Percentiles rank a stretch among this genome's conserved stretches.
phyloP scores from a whole-genome alignment of 371 early-diverging fungal species.

The Chytridiales sp. region DNA sequence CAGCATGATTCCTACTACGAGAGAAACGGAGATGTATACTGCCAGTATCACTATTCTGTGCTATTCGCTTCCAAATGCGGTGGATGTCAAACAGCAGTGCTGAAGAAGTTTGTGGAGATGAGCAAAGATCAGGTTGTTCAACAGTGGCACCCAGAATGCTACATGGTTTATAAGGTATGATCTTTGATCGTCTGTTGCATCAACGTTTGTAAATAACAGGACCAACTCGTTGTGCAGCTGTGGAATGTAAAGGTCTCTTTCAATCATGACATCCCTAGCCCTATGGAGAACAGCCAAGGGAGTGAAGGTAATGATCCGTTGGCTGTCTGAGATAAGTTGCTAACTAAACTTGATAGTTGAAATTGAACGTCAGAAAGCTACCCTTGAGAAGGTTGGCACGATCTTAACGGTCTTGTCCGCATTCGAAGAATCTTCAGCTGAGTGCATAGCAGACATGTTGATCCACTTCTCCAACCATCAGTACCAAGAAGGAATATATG shows the following conservation, averaged over 20 bases:
- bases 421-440: slow-evolving; percentile 96
- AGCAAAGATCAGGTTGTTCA: slow-evolving; percentile 53
- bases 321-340: neutral
- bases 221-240: slow-evolving; percentile 46
- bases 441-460: slow-evolving; percentile 95
- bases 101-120: slow-evolving; percentile 91
- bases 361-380: slow-evolving; percentile 35
- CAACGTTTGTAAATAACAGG: neutral
- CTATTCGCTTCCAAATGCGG: slow-evolving; percentile 84
- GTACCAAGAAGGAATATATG: slow-evolving; percentile 79
- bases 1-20: slow-evolving; percentile 95
- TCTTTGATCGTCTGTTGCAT: neutral
- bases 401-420: slow-evolving; percentile 91
- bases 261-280: neutral
- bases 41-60: slow-evolving; percentile 87
- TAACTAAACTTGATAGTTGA: slow-evolving; percentile 27
- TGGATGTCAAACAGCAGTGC: slow-evolving; percentile 88
- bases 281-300: neutral
- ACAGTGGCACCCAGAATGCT: slow-evolving; percentile 98
- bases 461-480: slow-evolving; percentile 84
- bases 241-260: slow-evolving; percentile 68
- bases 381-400: slow-evolving; percentile 84
- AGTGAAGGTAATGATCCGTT: slow-evolving; percentile 14
- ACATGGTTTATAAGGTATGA: slow-evolving; percentile 91
- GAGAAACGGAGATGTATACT: slow-evolving; percentile 77